Evolutionary conservation across 75 land plant genomes (phyloP).

Genomic region (Sequoia sempervirens): DNA sequence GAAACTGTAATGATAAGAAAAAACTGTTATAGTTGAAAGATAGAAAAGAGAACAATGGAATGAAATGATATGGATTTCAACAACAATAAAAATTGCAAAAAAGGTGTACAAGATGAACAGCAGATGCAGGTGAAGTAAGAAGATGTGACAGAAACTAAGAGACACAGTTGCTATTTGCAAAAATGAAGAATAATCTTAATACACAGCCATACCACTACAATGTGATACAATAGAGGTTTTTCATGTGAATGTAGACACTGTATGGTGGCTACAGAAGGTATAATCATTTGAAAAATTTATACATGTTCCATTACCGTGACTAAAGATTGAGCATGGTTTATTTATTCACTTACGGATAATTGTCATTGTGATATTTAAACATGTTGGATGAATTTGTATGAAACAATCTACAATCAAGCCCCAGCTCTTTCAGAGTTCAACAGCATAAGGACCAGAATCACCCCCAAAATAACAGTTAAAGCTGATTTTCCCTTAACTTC

Average conservation of each 20-base stretch:
- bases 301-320: neutral
- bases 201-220: neutral
- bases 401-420: neutral
- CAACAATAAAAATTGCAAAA: neutral
- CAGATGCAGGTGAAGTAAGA: neutral
- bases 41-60: neutral
- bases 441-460: too few relatives aligned
- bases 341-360: neutral
- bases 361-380: neutral
- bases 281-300: neutral
- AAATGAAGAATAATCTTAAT: neutral
- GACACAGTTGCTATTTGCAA: neutral
- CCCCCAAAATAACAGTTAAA: neutral
- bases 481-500: neutral
- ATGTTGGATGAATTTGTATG: neutral
- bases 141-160: neutral
- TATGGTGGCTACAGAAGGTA: neutral
- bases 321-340: neutral
- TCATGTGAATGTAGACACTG: neutral
- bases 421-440: neutral
- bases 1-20: neutral
- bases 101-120: neutral
- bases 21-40: neutral
- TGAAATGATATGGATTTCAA: neutral
- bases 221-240: neutral